Percentiles rank a stretch among this genome's conserved stretches.
Conservation (phyloP, 2,329 filamentous ascomycete genomes). For the Talaromyces sp. region DNA sequence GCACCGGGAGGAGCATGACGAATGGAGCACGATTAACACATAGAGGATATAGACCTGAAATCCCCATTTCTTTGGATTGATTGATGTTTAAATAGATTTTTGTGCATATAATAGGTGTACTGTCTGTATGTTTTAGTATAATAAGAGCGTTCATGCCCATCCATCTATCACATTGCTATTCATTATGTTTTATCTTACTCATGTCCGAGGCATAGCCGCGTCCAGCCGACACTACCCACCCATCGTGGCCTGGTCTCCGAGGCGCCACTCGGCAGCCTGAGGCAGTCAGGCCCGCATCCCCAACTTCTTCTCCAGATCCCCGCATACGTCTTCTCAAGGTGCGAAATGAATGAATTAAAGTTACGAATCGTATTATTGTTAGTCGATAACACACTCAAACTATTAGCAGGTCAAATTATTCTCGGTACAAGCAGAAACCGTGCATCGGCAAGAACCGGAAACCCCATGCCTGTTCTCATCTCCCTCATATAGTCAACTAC, state of each 20-base stretch:
- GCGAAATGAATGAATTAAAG: no score
- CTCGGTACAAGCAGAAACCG: background rate
- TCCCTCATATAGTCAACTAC: background rate
- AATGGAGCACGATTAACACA: background rate
- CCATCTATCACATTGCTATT: background rate
- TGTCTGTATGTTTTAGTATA: background rate
- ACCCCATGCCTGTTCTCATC: background rate
- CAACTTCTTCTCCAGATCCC: background rate
- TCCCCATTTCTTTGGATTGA: background rate
- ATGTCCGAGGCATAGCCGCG: background rate
- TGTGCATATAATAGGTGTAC: background rate
- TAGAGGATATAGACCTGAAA: background rate
- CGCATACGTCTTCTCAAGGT: background rate
- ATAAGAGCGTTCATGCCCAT: background rate
- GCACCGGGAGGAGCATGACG: background rate
- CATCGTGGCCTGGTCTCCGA: background rate
- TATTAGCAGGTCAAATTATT: background rate
- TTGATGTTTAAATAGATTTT: background rate
- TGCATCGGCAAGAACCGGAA: slow-evolving; percentile 14
- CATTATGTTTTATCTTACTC: background rate
- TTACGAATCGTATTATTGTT: no score
- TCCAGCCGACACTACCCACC: background rate
- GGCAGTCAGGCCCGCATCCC: background rate
- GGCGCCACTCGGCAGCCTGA: background rate
- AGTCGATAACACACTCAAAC: background rate